Conservation (phyloP, 1,284 basidiomycete species). For the Porodaedalea pini region DNA sequence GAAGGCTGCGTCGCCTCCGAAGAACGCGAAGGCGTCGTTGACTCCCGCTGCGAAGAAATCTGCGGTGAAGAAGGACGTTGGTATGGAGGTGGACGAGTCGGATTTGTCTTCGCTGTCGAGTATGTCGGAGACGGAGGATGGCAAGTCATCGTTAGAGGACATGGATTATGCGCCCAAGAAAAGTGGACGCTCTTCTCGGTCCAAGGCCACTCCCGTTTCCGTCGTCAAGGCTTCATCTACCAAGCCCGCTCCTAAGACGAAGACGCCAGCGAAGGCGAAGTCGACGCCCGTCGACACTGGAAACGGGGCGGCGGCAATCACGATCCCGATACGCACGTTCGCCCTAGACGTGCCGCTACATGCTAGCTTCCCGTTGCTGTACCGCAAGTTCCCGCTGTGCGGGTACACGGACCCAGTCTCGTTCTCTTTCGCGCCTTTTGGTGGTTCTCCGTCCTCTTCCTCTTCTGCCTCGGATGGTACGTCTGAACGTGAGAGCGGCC, state of each 20-base stretch:
- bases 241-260: background rate
- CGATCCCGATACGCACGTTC: slow-evolving; percentile 9
- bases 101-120: slow-evolving; percentile 12
- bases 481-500: background rate
- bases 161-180: slow-evolving; percentile 14
- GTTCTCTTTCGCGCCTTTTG: slow-evolving; percentile 26
- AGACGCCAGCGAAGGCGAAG: background rate
- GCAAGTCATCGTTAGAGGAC: background rate
- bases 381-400: slow-evolving; percentile 61
- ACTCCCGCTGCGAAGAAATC: background rate
- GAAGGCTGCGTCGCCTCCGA: background rate
- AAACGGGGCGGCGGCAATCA: background rate
- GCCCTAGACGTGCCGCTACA: slow-evolving; percentile 30
- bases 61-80: background rate
- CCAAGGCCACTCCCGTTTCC: background rate
- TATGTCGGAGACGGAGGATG: background rate
- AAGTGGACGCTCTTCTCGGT: background rate
- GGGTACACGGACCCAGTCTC: slow-evolving; percentile 40
- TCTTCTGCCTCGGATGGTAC: background rate
- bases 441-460: background rate
- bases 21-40: background rate
- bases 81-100: slow-evolving; percentile 1
- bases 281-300: background rate
- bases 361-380: slow-evolving; percentile 51
- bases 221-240: background rate